Percentiles rank a stretch among this genome's conserved stretches.
Conservation (phyloP, 2,329 filamentous ascomycete genomes). For the Aspergillus sp. region DNA sequence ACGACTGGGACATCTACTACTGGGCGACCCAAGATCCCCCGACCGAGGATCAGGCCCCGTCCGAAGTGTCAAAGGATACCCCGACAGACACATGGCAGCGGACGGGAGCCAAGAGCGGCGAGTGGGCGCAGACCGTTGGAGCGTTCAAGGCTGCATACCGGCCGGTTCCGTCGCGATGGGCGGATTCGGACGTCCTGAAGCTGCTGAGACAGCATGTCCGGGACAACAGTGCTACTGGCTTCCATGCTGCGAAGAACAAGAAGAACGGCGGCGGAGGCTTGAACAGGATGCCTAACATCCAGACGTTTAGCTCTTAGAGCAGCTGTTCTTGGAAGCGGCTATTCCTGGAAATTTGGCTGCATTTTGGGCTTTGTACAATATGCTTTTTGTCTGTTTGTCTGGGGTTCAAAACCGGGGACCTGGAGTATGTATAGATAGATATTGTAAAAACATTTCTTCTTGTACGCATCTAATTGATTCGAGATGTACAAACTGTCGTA, state of each 20-base stretch:
- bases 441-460: background rate
- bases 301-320: conserved; percentile 41
- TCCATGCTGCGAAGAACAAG: conserved; percentile 44
- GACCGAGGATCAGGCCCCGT: conserved; percentile 53
- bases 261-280: conserved; percentile 43
- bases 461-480: background rate
- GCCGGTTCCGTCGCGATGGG: conserved; percentile 86
- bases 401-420: background rate
- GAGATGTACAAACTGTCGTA: background rate
- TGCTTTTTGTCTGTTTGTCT: conserved; percentile 1
- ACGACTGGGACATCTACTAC: conserved; percentile 99
- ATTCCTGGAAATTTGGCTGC: background rate
- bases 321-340: too few relatives aligned
- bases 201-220: conserved; percentile 82
- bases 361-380: conserved; percentile 15
- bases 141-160: conserved; percentile 93
- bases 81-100: conserved; percentile 55
- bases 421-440: background rate
- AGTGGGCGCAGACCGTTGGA: conserved; percentile 96
- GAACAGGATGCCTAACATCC: conserved; percentile 55
- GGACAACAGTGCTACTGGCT: conserved; percentile 62
- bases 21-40: conserved; percentile 87
- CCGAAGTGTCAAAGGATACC: conserved; percentile 38
- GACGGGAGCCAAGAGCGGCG: conserved; percentile 64
- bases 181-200: conserved; percentile 75